Evolutionary conservation across 2,329 filamentous ascomycete genomes (phyloP).

Genomic region (Fusarium tjaetaba): DNA sequence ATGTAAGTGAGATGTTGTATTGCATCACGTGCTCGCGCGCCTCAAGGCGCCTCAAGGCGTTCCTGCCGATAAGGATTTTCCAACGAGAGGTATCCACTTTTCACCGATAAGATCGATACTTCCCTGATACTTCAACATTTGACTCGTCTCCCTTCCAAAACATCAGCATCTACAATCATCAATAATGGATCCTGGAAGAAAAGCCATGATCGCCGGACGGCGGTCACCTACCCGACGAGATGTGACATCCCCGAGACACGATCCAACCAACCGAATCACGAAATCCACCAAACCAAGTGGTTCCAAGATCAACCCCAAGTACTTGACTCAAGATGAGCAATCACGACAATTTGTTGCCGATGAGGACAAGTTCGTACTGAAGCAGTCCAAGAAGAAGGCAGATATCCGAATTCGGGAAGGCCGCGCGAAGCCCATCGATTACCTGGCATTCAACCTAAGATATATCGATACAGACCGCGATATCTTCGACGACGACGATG

Average conservation of each 20-base stretch:
- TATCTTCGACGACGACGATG: slow-evolving; percentile 85
- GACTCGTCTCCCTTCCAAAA: neutral
- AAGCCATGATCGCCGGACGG: slow-evolving; percentile 62
- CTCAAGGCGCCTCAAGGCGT: neutral
- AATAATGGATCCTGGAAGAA: slow-evolving; percentile 64
- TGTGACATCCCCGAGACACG: slow-evolving; percentile 65
- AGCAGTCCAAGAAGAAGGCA: slow-evolving; percentile 98
- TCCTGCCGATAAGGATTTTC: slow-evolving; percentile 23
- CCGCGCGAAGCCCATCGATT: slow-evolving; percentile 91
- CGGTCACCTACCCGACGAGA: slow-evolving; percentile 58
- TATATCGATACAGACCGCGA: slow-evolving; percentile 88
- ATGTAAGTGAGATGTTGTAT: neutral
- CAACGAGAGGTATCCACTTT: slow-evolving; percentile 11
- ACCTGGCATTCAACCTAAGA: slow-evolving; percentile 88
- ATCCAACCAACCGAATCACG: slow-evolving; percentile 65
- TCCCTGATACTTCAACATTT: neutral
- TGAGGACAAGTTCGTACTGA: slow-evolving; percentile 94
- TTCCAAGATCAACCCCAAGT: slow-evolving; percentile 50
- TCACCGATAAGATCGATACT: slow-evolving; percentile 30
- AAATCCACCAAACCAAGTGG: slow-evolving; percentile 53
- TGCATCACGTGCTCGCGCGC: slow-evolving; percentile 3
- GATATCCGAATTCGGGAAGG: slow-evolving; percentile 92
- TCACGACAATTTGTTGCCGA: slow-evolving; percentile 87
- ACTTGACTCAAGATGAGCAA: slow-evolving; percentile 79
- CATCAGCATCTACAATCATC: slow-evolving; percentile 2